Conservation (phyloP, 441 rosid species). For the Erysimum cheiri region DNA sequence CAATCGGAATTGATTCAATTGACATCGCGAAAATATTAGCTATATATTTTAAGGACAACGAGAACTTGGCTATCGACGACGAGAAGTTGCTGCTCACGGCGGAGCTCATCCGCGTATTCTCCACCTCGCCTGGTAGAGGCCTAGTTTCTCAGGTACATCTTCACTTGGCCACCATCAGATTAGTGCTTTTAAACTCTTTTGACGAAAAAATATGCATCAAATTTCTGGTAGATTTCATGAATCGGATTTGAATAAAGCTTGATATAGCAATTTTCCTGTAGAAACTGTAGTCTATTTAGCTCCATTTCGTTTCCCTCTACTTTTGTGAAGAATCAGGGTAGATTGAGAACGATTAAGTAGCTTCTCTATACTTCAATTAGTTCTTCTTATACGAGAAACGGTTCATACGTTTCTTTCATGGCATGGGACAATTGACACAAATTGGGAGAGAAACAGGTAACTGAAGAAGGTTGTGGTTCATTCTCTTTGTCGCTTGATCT, state of each 20-base stretch:
- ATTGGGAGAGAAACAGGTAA: conserved; percentile 57
- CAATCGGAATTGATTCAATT: conserved; percentile 44
- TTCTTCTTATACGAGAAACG: conserved; percentile 5
- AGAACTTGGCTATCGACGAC: conserved; percentile 56
- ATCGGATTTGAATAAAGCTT: conserved; percentile 8
- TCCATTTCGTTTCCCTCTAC: background rate
- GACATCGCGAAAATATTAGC: conserved; percentile 55
- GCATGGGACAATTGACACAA: conserved; percentile 12
- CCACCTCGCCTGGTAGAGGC: conserved; percentile 54
- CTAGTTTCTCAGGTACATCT: conserved; percentile 70
- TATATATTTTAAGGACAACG: conserved; percentile 68
- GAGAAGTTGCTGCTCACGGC: conserved; percentile 59
- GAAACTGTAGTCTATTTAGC: background rate
- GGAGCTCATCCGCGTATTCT: conserved; percentile 75
- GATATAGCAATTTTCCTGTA: background rate
- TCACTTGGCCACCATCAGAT: background rate
- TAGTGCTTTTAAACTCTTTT: background rate
- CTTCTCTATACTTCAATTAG: conserved; percentile 8
- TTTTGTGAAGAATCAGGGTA: conserved; percentile 1
- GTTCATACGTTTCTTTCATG: conserved; percentile 11
- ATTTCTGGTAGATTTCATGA: background rate
- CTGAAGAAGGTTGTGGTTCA: conserved; percentile 59
- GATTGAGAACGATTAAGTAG: conserved; percentile 7
- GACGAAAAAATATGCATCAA: background rate
- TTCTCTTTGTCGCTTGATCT: conserved; percentile 72